Percentiles rank a stretch among this genome's conserved stretches.
Conservation (phyloP, 1,284 basidiomycete genomes). For the Ustilago nuda region DNA sequence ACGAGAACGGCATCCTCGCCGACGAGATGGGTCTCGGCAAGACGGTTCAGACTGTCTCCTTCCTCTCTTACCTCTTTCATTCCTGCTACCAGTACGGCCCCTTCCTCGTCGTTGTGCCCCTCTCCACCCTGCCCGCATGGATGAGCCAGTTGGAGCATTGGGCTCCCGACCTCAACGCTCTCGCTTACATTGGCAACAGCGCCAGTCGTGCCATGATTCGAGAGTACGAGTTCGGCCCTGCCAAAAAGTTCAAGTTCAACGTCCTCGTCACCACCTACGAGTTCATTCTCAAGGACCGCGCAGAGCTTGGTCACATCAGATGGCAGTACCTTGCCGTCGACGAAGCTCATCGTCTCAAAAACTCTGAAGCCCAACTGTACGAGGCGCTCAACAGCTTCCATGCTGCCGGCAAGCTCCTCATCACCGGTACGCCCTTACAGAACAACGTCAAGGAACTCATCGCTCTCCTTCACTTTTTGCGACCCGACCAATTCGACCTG, state of each 20-base stretch:
- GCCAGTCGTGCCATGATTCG: conserved; percentile 79
- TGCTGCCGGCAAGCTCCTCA: conserved; percentile 90
- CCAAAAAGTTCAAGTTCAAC: conserved; percentile 87
- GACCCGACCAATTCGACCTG: conserved; percentile 90
- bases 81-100: conserved; percentile 90
- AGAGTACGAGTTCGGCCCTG: conserved; percentile 87
- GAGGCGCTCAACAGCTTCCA: conserved; percentile 91
- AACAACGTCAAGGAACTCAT: conserved; percentile 99
- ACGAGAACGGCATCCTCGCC: conserved; percentile 95
- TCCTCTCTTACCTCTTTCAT: conserved; percentile 96
- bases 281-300: conserved; percentile 98
- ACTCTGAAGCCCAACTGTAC: conserved; percentile 96
- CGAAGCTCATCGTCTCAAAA: conserved; percentile 98
- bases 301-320: conserved; percentile 87
- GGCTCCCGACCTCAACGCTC: conserved; percentile 86
- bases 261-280: conserved; percentile 98
- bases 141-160: conserved; percentile 95
- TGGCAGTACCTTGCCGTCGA: conserved; percentile 99
- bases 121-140: conserved; percentile 99
- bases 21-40: conserved; percentile 99
- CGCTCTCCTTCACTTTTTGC: conserved; percentile 97
- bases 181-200: conserved; percentile 97
- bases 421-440: conserved; percentile 97
- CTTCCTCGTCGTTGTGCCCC: conserved; percentile 95
- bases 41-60: conserved; percentile 94